Evolutionary conservation across 2,329 filamentous ascomycete genomes (phyloP), one percentile per base, ranked within the genome.

Genomic region (Xylariaceae sp.): DNA sequence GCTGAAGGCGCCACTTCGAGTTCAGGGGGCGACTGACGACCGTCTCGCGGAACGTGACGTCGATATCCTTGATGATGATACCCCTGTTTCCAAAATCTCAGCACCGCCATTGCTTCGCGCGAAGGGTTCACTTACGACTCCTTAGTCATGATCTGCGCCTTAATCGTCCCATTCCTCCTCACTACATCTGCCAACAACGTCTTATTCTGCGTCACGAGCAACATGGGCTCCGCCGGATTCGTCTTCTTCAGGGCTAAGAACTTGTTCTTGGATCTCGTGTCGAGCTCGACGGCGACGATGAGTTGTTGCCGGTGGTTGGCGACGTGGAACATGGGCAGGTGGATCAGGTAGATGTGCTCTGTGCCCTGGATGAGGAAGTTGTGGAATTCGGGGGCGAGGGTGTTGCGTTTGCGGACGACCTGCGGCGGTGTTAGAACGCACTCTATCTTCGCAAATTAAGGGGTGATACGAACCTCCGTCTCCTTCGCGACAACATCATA

Each of bases 241-340:
- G 65, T 60, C 30, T 47, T 59, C 55, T 70, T 71, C 61, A 71
- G 59, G 3, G 57, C 58, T 5, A 62, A 35, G 52, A 72, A 74
- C 57, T 65, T 66, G 0, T 51, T 39, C 54, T 57, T 62, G 2
- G 64, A 64, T 1, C 18, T 47, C 6, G 60, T 10, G 37, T 68
- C 66, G 35, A 74, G 63, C 13, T 67, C 60, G 2, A 67, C 69
- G 0, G 66, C 60, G 4, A 78, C 63, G 2, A 77, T 72, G 9
- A 76, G 67, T 49, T 79, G 77, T 18, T 73, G 70, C 0, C 72
- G 72, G 5, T 75, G 74, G 6, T 75, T 76, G 1, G 75, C 74
- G 3, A 72, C 66, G 42, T 76, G 71, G 63, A 79, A 78, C 44
- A 72, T 72, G 3, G 74, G 70, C 39, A 74, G 53, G 30, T 75